Evolutionary conservation across 73 alveolate genomes (phyloP), one percentile per base, ranked within the genome.

Genomic region (Diophrys appendiculata): DNA sequence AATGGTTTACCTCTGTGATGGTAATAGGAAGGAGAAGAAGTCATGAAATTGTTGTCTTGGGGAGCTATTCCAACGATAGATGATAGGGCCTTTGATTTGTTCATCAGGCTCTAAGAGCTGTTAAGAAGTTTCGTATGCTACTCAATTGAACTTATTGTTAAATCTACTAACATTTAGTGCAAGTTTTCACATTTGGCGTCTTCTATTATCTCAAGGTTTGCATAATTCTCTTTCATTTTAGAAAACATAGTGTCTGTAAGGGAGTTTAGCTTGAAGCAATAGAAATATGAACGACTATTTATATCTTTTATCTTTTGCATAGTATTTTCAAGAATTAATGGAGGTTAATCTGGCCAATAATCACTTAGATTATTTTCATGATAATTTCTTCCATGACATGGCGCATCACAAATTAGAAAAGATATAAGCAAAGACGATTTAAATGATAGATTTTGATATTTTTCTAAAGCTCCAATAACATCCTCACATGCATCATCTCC

Each of bases 401-500:
- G 95, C 27, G 96, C 96, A 73, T 89, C 96, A 32, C 77, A 54
- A 26, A 89, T 84, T 30, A 83, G 65, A 32, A 84, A 73, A 22
- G 91, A 86, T 65, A 73, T 75, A 43, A 43, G 60, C 18, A 43
- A 18, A 43, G 60, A 11, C 73, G 86, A 77, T 34, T 81, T 81
- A 93, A 93, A 90, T 70, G 34, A 52, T 78, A 74, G 72, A 27
- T 68, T 80, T 69, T 84, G 65, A 25, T 82, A 80, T 26, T 56
- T 56, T 28, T 56, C 54, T 52, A 90, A 69, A 8, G 84, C 93
- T 0, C 96, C 96, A 24, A 52, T 29, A n/a, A 90, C 79, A 86
- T 85, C 96, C 65, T 90, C 96, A 8, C 91, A 92, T 26, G 34
- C 54, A 54, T 84, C 96, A 28, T 91, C 96, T 5, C 96, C 96